Conservation (phyloP, 139 green algal genomes). For the Ostreobium quekettii region DNA sequence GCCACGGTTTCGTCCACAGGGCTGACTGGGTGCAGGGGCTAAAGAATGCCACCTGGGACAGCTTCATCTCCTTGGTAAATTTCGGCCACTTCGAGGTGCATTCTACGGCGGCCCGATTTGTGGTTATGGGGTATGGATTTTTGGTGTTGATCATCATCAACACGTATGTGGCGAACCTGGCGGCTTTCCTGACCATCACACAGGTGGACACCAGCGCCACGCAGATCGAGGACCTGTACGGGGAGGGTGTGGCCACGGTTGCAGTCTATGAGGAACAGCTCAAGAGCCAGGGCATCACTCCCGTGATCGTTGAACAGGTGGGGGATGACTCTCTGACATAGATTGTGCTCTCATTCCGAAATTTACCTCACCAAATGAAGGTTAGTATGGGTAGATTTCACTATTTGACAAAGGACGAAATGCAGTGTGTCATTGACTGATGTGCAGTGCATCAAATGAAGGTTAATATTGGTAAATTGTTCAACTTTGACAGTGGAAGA, state of each 20-base stretch:
- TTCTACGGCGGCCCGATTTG: slow-evolving; percentile 6
- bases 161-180: slow-evolving; percentile 20
- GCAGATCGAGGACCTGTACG: slow-evolving; percentile 7
- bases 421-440: too few species aligned
- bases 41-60: slow-evolving; percentile 17
- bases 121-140: slow-evolving; percentile 15
- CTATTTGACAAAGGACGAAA: too few species aligned
- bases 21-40: not conserved
- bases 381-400: not conserved
- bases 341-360: slow-evolving; percentile 2
- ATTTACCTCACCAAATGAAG: not conserved
- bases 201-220: slow-evolving; percentile 9
- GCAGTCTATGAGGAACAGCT: not conserved
- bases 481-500: too few species aligned
- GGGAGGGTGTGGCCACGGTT: slow-evolving; percentile 6
- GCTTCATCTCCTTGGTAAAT: slow-evolving; percentile 7
- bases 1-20: slow-evolving; percentile 4
- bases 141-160: slow-evolving; percentile 17
- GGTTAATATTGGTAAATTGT: too few species aligned
- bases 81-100: slow-evolving; percentile 14
- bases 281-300: slow-evolving; percentile 8
- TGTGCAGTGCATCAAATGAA: too few species aligned
- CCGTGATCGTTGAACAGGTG: not conserved
- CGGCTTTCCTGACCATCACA: slow-evolving; percentile 19
- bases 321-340: not conserved